phyloP scores from a whole-genome alignment of 371 early-diverging fungal genomes.

The Apophysomyces variabilis region DNA sequence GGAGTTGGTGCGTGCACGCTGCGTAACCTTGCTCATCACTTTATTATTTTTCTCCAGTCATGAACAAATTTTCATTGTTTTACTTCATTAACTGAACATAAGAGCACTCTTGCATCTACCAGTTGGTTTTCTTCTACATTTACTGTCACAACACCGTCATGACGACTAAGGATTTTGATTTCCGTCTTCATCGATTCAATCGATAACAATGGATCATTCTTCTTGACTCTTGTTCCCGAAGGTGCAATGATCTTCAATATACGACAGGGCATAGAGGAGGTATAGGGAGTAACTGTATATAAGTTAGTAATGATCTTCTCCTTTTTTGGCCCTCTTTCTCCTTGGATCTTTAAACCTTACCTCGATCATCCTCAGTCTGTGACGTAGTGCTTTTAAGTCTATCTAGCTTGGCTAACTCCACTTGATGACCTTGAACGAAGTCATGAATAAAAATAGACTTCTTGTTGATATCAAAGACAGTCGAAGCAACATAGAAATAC shows the following conservation, averaged over 20 bases:
- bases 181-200: slow-evolving; percentile 85
- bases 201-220: slow-evolving; percentile 67
- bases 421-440: slow-evolving; percentile 56
- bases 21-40: not conserved
- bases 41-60: no score
- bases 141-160: slow-evolving; percentile 65
- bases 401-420: slow-evolving; percentile 52
- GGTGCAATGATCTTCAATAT: slow-evolving; percentile 63
- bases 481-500: slow-evolving; percentile 59
- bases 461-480: slow-evolving; percentile 46
- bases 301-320: not conserved
- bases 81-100: slow-evolving; percentile 60
- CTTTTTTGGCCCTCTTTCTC: slow-evolving; percentile 1
- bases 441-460: slow-evolving; percentile 60
- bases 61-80: slow-evolving; percentile 19
- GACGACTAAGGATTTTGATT: slow-evolving; percentile 64
- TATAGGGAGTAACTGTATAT: slow-evolving; percentile 63
- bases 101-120: slow-evolving; percentile 68
- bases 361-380: slow-evolving; percentile 47
- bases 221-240: slow-evolving; percentile 59
- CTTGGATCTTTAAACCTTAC: slow-evolving; percentile 22
- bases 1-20: not conserved
- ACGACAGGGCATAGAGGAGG: slow-evolving; percentile 78
- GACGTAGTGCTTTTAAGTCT: slow-evolving; percentile 50
- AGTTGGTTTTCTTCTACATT: slow-evolving; percentile 69